These are phyloP conservation scores for Davidsoniella neocaledoniae DNA, from an alignment of 2,329 filamentous ascomycete genomes.

Conservation along the genomic window DNA sequence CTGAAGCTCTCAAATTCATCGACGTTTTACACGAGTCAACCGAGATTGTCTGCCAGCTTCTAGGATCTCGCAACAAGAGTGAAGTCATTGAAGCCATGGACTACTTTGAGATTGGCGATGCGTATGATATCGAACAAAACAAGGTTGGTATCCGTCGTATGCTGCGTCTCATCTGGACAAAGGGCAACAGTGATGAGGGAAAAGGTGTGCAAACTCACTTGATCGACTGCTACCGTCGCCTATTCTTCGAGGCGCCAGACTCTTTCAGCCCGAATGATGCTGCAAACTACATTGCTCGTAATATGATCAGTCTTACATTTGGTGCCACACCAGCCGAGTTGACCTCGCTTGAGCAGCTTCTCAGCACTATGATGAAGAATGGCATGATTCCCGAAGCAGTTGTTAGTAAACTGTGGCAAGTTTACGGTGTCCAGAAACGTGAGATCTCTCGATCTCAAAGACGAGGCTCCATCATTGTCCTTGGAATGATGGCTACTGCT, in stretches of 20 bases:
- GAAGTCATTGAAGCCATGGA: conserved; percentile 99
- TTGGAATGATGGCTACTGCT: conserved; percentile 90
- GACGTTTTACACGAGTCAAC: conserved; percentile 77
- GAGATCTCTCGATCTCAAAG: conserved; percentile 87
- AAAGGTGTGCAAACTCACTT: conserved; percentile 94
- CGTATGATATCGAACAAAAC: conserved; percentile 89
- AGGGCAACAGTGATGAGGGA: conserved; percentile 96
- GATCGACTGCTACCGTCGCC: conserved; percentile 87
- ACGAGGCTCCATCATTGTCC: conserved; percentile 82
- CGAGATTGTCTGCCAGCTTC: conserved; percentile 63
- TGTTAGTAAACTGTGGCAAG: conserved; percentile 87
- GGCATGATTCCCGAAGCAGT: conserved; percentile 75
- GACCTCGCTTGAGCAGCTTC: conserved; percentile 83
- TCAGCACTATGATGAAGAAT: conserved; percentile 95
- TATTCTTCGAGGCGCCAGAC: conserved; percentile 92
- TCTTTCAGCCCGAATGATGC: conserved; percentile 77
- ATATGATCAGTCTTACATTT: conserved; percentile 98
- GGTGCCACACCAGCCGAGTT: conserved; percentile 87
- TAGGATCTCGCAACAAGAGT: conserved; percentile 92
- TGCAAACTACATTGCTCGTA: conserved; percentile 87
- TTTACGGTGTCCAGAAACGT: conserved; percentile 84
- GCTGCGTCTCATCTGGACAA: conserved; percentile 96
- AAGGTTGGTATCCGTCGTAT: conserved; percentile 86
- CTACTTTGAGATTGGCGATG: conserved; percentile 88
- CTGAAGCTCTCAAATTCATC: conserved; percentile 87